Evolutionary conservation across 1,139 yeast species (phyloP).

Genomic region (Debaryomyces fabryi): DNA sequence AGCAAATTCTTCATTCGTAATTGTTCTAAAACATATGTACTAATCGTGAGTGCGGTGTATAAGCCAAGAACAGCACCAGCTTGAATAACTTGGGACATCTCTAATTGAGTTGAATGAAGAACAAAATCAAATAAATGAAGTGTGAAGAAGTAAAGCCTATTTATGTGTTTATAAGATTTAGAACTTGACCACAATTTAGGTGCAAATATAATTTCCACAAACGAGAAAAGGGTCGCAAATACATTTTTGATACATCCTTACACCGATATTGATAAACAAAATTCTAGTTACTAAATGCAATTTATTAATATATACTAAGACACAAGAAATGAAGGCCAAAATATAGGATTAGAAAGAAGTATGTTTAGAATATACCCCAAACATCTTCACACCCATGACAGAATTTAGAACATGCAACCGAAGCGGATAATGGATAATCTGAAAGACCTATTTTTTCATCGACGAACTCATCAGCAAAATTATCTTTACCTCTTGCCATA

Average conservation of each 20-base stretch:
- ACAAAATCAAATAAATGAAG: background rate
- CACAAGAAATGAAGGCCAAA: constrained; percentile 10
- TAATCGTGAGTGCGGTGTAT: constrained; percentile 36
- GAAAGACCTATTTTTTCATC: constrained; percentile 97
- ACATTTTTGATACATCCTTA: constrained; percentile 1
- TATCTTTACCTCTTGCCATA: constrained; percentile 98
- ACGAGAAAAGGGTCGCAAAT: constrained; percentile 4
- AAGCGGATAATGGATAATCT: constrained; percentile 92
- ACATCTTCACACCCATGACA: constrained; percentile 99
- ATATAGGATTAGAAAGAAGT: constrained; percentile 1
- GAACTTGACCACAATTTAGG: background rate
- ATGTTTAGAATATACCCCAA: constrained; percentile 67
- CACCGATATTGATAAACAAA: background rate
- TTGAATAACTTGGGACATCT: constrained; percentile 34
- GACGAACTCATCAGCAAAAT: constrained; percentile 93
- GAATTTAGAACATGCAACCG: constrained; percentile 97
- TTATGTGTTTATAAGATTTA: background rate
- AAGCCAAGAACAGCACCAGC: constrained; percentile 48
- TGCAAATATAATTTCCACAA: constrained; percentile 7
- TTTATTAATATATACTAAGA: constrained; percentile 4
- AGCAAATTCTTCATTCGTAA: constrained; percentile 36
- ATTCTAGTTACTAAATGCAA: constrained; percentile 5
- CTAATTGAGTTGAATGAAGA: background rate
- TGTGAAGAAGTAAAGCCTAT: background rate
- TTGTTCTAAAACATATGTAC: constrained; percentile 44